Percentiles rank a stretch among this genome's conserved stretches.
phyloP scores from a whole-genome alignment of 352 stramenopile genomes.

The Phytophthora pistaciae region DNA sequence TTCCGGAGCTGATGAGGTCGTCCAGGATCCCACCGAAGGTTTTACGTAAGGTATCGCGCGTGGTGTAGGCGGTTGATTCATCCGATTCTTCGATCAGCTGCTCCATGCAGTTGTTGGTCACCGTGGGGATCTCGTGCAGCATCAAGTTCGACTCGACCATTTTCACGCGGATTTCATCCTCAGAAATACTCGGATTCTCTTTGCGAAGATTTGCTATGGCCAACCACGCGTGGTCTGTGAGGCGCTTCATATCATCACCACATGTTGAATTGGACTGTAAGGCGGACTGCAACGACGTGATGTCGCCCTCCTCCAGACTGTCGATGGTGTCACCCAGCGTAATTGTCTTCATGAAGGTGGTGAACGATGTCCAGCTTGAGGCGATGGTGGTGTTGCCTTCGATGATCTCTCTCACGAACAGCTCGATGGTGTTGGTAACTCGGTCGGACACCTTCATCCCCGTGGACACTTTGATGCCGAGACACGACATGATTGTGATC shows the following conservation, averaged over 20 bases:
- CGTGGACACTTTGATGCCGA: constrained; percentile 38
- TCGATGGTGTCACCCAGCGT: constrained; percentile 23
- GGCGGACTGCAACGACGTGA: constrained; percentile 33
- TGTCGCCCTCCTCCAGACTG: constrained; percentile 28
- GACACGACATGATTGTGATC: constrained; percentile 49
- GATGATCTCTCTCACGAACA: constrained; percentile 36
- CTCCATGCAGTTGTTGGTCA: constrained; percentile 44
- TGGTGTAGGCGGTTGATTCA: constrained; percentile 26
- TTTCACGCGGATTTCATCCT: constrained; percentile 45
- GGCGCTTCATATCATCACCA: constrained; percentile 43
- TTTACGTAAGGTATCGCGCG: constrained; percentile 53
- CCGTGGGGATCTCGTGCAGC: constrained; percentile 51
- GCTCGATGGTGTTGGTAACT: constrained; percentile 34
- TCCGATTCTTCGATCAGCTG: constrained; percentile 16
- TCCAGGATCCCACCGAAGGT: constrained; percentile 55
- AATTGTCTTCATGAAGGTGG: constrained; percentile 28
- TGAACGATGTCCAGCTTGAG: constrained; percentile 16
- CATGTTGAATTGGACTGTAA: constrained; percentile 46
- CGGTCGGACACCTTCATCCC: constrained; percentile 30
- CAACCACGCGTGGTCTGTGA: constrained; percentile 45
- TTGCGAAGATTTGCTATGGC: constrained; percentile 49
- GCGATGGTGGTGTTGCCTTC: constrained; percentile 23
- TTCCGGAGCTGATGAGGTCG: constrained; percentile 46
- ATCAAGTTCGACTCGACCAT: constrained; percentile 53
- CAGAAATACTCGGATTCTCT: constrained; percentile 23